Base-by-base conservation (phyloP, 305 asterid genomes). In the Ilex paraguariensis region DNA sequence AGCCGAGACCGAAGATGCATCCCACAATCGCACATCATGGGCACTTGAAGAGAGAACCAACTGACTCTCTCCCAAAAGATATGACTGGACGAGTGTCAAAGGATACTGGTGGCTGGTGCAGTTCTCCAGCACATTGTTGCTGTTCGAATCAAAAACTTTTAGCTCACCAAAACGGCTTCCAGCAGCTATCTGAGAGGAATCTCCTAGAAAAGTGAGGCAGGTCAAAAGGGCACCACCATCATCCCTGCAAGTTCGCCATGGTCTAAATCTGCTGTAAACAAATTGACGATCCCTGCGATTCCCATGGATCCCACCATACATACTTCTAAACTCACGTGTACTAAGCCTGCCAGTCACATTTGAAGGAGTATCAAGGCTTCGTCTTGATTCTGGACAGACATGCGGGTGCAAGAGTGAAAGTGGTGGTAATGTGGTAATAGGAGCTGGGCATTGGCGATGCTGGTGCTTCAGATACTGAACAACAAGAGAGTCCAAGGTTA, bases 371-470 rank as follows among this genome's bases (percentile, higher is more conserved):
- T 94, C 99, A 17, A 91, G 94, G 79, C 87, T 87, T 77, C 92
- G 79, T 68, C 64, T 91, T 51, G 99, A 90, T 69, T 94, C 99
- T 8, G 99, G 99, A 72, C 99, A 94, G 69, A 87, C 81, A 55
- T 94, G 99, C 53, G 99, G 98, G 52, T 94, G 99, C 77, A 91
- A 70, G 62, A 94, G 97, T 12, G 99, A 94, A 30, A 94, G 88
- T 69, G 99, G 98, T 5, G 99, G 99, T 75, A 94, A 79, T 56
- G 99, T 94, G 54, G 99, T 94, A 72, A 94, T 94, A 6, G 99
- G 99, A 70, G 99, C 97, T 36, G 96, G 86, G 75, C 99, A 94
- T 65, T 94, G 98, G 51, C 97, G 97, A 78, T 94, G 99, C 67
- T 94, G 99, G 73, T 94, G 97, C 80, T 94, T 94, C 76, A 94